phyloP scores from a whole-genome alignment of 192 early-diverging fungal genomes.

The Chytriomyces sp. region DNA sequence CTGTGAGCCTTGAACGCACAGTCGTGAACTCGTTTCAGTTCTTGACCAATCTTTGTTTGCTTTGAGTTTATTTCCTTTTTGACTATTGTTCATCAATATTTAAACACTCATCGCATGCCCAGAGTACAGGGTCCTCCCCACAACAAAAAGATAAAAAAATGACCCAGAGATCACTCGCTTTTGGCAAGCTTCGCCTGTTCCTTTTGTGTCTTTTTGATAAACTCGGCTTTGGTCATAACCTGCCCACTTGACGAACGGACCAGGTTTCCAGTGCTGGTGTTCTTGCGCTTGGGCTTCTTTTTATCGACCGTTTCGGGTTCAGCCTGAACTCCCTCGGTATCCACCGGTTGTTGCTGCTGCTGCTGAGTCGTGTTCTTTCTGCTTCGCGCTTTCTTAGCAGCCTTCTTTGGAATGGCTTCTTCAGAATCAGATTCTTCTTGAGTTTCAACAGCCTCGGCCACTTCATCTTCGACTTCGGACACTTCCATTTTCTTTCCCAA shows the following conservation, averaged over 20 bases:
- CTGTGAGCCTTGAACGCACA: too few species aligned
- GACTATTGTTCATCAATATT: too few species aligned
- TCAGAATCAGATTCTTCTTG: neutral
- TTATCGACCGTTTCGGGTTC: neutral
- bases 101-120: too few species aligned
- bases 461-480: neutral
- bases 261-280: constrained; percentile 3
- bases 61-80: too few species aligned
- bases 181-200: constrained; percentile 28
- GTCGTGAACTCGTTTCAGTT: too few species aligned
- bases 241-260: constrained; percentile 21
- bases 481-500: neutral
- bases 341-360: neutral
- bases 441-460: neutral
- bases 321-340: constrained; percentile 9
- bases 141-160: neutral
- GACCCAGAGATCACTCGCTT: neutral
- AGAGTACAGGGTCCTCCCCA: too few species aligned
- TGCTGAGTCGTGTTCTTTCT: neutral
- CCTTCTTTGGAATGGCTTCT: neutral
- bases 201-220: constrained; percentile 28
- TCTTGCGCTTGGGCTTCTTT: constrained; percentile 18
- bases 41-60: too few species aligned
- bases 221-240: constrained; percentile 35
- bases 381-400: neutral